A percentile compares a stretch with the other conserved stretches of the same genome.
phyloP scores from a whole-genome alignment of 2,329 filamentous ascomycete species.

The Alternaria atra region DNA sequence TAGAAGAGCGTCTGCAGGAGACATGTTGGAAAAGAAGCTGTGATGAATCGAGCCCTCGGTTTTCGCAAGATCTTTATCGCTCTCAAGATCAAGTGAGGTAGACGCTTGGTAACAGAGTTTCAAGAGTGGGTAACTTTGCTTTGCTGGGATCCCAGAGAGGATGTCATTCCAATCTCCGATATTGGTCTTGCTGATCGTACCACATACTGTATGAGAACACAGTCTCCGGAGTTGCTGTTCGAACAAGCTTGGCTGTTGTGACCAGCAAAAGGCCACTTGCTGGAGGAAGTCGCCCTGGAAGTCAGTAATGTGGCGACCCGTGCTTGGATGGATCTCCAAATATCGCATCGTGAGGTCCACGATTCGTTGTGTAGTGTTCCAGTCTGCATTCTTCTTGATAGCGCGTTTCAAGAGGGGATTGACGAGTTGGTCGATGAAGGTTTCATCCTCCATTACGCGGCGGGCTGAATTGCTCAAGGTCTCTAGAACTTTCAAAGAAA shows the following conservation, averaged over 20 bases:
- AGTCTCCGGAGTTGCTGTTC: constrained; percentile 18
- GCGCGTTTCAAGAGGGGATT: constrained; percentile 34
- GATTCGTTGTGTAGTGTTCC: constrained; percentile 27
- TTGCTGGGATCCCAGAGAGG: constrained; percentile 10
- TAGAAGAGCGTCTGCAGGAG: constrained; percentile 23
- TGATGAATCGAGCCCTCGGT: constrained; percentile 9
- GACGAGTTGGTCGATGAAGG: constrained; percentile 27
- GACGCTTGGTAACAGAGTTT: constrained; percentile 25
- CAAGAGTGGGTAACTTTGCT: constrained; percentile 31
- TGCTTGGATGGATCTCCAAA: constrained; percentile 21
- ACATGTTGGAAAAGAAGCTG: constrained; percentile 19
- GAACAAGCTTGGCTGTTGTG: constrained; percentile 31
- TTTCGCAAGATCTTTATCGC: constrained; percentile 23
- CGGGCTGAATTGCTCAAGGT: constrained; percentile 12
- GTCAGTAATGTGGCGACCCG: constrained; percentile 12
- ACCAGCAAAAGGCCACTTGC: constrained; percentile 36
- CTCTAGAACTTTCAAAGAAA: constrained; percentile 31
- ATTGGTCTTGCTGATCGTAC: neutral
- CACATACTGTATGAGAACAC: constrained; percentile 12
- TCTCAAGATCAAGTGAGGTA: constrained; percentile 27
- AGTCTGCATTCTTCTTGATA: constrained; percentile 25
- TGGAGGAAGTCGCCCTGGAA: constrained; percentile 24
- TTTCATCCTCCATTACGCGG: constrained; percentile 6
- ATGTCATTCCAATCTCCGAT: constrained; percentile 11
- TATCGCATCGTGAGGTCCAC: constrained; percentile 28